Evolutionary conservation across 208 protist species (phyloP).

Genomic region (Leishmania braziliensis): DNA sequence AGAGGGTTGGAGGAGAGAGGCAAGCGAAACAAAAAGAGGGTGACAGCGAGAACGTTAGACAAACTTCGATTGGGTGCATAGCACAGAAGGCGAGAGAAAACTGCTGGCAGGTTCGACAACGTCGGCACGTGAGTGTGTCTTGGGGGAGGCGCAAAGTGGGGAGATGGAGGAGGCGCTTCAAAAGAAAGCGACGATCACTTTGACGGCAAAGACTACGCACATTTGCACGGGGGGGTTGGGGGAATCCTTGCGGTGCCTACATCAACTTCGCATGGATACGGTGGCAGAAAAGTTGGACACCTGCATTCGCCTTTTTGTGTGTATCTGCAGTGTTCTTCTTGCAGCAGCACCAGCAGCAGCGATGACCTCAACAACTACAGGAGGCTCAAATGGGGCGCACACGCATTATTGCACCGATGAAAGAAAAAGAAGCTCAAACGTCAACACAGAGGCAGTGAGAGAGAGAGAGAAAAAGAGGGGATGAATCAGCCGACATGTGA

Average conservation of each 20-base stretch:
- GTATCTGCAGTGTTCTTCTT: neutral
- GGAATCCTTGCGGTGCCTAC: neutral
- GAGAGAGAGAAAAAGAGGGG: neutral
- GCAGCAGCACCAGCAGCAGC: slow-evolving; percentile 10
- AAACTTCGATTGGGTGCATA: neutral
- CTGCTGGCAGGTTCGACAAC: neutral
- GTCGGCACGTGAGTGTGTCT: neutral
- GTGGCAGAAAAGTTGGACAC: neutral
- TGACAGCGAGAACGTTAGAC: neutral
- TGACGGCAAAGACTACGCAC: neutral
- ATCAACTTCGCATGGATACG: neutral
- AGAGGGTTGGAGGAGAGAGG: neutral
- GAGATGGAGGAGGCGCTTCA: neutral
- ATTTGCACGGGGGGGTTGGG: neutral
- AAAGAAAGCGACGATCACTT: neutral
- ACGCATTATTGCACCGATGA: neutral
- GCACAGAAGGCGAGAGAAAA: neutral
- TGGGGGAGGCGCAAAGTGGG: neutral
- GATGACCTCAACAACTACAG: neutral
- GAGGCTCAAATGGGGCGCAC: neutral
- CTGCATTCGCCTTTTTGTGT: neutral
- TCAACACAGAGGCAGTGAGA: neutral
- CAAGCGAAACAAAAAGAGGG: neutral
- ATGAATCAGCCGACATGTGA: neutral
- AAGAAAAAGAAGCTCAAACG: neutral